Evolutionary conservation across 148 eudicot genomes (phyloP), one percentile per base, ranked within the genome.

Genomic region (Rhododendron kiyosumense): DNA sequence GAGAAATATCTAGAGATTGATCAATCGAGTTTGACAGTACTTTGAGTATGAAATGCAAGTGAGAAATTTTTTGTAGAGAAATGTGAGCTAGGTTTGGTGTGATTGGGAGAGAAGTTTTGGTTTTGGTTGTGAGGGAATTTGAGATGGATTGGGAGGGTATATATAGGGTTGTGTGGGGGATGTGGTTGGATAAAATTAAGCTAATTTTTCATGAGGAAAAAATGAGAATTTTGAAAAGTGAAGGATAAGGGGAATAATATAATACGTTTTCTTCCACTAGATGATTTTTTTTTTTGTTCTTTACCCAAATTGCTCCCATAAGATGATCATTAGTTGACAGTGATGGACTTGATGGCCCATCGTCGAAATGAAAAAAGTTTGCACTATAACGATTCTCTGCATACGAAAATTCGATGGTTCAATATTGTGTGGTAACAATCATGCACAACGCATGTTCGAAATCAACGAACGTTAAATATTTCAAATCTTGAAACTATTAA

Each of bases 91-190:
- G 78, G 78, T 32, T 32, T 32, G 45, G 69, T 63, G 69, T 63
- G 26, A 69, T 69, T n/a, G 36, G 0, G 34, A 71, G 30, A 34
- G 65, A 36, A 59, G 57, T 11, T 83, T 18, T 28, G 80, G 81
- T 76, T 84, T 49, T 52, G 73, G 34, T 57, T 65, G 81, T 76
- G 81, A 45, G 54, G 73, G 77, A 77, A 63, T 52, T 52, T 45
- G 61, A 76, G 74, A 18, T 38, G 24, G 22, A 13, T 38, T 76
- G 73, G 18, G 28, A 77, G 4, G 49, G 9, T 84, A 45, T 84
- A 84, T 84, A 84, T 84, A 84, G 86, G 73, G 78, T 48, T 79
- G 76, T 24, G 80, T 49, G 36, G 81, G 81, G 63, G 28, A 43
- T 51, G 2, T 14, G 43, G 74, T 24, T 41, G 36, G 75, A 13